These are phyloP conservation scores for Bjerkandera adusta DNA, from an alignment of 1,284 basidiomycete genomes.

Conservation along the genomic window DNA sequence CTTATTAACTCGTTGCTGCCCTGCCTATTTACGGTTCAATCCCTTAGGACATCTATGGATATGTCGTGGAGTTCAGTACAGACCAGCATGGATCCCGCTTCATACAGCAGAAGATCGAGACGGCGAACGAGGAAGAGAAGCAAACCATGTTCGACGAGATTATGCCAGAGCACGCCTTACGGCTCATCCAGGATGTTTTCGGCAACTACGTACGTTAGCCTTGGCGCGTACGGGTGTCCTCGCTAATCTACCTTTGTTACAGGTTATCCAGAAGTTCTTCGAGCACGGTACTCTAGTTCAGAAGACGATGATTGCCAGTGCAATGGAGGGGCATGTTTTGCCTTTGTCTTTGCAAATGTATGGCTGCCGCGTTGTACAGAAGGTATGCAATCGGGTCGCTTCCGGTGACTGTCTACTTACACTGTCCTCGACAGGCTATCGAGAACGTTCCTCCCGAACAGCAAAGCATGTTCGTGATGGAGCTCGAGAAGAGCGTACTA, in stretches of 20 bases:
- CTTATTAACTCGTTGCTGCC: background rate
- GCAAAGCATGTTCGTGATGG: constrained; percentile 72
- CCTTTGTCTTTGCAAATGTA: constrained; percentile 91
- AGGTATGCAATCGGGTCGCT: constrained; percentile 43
- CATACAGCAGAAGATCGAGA: constrained; percentile 84
- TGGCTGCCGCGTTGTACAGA: constrained; percentile 91
- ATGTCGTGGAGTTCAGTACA: constrained; percentile 89
- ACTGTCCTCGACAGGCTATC: constrained; percentile 58
- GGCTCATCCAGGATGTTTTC: constrained; percentile 92
- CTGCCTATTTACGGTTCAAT: constrained; percentile 6
- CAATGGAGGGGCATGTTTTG: constrained; percentile 82
- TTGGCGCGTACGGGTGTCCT: constrained; percentile 9
- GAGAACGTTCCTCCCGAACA: constrained; percentile 80
- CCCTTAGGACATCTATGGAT: constrained; percentile 78
- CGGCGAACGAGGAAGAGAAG: constrained; percentile 74
- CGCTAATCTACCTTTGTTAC: constrained; percentile 8
- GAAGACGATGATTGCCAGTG: constrained; percentile 66
- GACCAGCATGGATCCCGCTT: constrained; percentile 95
- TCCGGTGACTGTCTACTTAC: constrained; percentile 10
- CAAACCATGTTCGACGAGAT: constrained; percentile 90
- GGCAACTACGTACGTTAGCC: constrained; percentile 82
- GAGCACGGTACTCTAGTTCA: constrained; percentile 85
- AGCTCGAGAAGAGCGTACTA: constrained; percentile 82
- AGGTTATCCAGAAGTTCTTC: constrained; percentile 95
- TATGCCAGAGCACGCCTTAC: constrained; percentile 70